These are phyloP conservation scores for Linnemannia exigua DNA, from an alignment of 192 early-diverging fungal species.

Conservation along the genomic window DNA sequence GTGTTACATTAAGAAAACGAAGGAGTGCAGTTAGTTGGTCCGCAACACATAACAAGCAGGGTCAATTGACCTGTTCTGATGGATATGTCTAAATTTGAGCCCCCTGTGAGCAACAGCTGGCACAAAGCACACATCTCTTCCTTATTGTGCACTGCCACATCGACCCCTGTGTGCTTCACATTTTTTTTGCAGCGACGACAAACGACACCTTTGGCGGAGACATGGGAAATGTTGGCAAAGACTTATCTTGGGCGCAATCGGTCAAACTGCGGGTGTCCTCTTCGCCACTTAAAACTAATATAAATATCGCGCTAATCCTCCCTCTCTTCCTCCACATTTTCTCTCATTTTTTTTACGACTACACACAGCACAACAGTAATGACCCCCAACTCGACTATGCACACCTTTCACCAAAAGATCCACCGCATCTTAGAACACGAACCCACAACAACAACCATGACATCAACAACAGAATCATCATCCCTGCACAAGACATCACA, in stretches of 20 bases:
- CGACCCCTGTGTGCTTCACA: background rate
- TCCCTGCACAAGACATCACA: background rate
- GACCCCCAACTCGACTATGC: too few species aligned
- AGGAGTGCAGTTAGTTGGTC: too few species aligned
- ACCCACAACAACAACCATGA: background rate
- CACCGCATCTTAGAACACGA: background rate
- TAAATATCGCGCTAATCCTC: background rate
- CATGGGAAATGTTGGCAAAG: too few species aligned
- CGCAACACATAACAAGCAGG: too few species aligned
- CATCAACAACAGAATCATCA: background rate
- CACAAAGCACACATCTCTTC: too few species aligned
- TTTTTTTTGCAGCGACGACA: background rate
- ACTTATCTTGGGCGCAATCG: background rate
- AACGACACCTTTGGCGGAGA: background rate
- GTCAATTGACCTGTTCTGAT: slow-evolving; percentile 6
- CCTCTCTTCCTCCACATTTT: background rate
- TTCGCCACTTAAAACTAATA: background rate
- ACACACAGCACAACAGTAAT: background rate
- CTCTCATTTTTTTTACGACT: background rate
- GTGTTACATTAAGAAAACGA: background rate
- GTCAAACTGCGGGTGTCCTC: background rate
- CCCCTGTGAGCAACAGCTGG: too few species aligned
- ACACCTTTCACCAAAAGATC: background rate
- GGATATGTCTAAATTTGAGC: too few species aligned
- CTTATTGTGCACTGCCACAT: background rate